phyloP scores from a whole-genome alignment of 78 protist genomes.

The Dictyostelium brefeldianum region DNA sequence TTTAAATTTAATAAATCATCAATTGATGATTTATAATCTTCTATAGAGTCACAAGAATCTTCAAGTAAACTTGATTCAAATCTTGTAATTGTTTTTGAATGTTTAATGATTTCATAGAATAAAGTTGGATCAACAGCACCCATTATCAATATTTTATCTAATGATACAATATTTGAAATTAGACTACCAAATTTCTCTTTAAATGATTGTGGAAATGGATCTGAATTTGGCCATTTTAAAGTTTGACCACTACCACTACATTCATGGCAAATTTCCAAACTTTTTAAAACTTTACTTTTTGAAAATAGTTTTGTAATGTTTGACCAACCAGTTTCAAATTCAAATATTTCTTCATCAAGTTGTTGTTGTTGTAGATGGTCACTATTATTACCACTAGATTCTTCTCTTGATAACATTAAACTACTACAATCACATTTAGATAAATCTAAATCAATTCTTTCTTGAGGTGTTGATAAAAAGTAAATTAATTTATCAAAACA shows the following conservation, averaged over 20 bases:
- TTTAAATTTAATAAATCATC: background rate
- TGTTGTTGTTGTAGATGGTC: background rate
- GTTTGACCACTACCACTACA: background rate
- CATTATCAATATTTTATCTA: background rate
- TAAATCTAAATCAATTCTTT: background rate
- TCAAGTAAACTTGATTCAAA: background rate
- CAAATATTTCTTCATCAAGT: no score
- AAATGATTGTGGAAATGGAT: background rate
- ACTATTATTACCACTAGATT: background rate
- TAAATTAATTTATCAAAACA: conserved; percentile 6
- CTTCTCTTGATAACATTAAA: background rate
- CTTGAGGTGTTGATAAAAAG: background rate
- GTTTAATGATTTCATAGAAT: background rate
- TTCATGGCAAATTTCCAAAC: background rate
- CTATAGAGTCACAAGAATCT: background rate
- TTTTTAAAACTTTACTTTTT: background rate
- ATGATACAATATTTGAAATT: background rate
- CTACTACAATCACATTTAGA: background rate
- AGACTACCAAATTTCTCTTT: background rate
- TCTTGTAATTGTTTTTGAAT: background rate
- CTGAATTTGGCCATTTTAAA: background rate
- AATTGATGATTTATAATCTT: background rate
- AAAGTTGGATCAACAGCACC: background rate
- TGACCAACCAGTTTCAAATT: background rate
- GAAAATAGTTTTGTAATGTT: background rate